A percentile compares a stretch with the other conserved stretches of the same genome.
These are phyloP conservation scores for Dendrocalamus latiflorus DNA, from an alignment of 202 grass and related monocot species.

Conservation along the genomic window DNA sequence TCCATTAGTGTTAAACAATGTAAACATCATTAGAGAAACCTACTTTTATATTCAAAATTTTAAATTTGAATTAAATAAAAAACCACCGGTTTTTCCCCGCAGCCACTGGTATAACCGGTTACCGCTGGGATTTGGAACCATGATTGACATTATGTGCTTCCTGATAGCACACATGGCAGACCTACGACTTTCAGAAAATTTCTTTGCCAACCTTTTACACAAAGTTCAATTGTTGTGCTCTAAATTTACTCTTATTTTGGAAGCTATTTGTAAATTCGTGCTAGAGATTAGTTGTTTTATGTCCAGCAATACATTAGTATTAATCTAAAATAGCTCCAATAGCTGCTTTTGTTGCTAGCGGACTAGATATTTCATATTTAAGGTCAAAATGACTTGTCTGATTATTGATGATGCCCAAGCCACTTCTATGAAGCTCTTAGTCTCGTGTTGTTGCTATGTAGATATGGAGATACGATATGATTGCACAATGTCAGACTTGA, in stretches of 20 bases:
- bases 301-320: not conserved
- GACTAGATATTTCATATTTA: not conserved
- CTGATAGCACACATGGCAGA: not conserved
- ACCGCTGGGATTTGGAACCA: too few species aligned
- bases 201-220: not conserved
- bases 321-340: not conserved
- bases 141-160: not conserved
- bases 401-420: not conserved
- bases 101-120: too few species aligned
- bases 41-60: too few species aligned
- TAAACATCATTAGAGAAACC: too few species aligned
- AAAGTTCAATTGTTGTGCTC: not conserved
- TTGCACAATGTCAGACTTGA: not conserved
- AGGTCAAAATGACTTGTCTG: not conserved
- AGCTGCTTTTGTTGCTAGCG: constrained; percentile 14
- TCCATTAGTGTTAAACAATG: too few species aligned
- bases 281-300: not conserved
- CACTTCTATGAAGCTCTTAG: not conserved
- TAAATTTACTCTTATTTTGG: not conserved
- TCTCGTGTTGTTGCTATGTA: not conserved
- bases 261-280: not conserved
- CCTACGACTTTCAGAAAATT: not conserved
- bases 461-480: not conserved
- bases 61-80: too few species aligned
- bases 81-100: too few species aligned